Evolutionary conservation across 805 yeast genomes (phyloP).

Genomic region (Komagataella pseudopastoris): DNA sequence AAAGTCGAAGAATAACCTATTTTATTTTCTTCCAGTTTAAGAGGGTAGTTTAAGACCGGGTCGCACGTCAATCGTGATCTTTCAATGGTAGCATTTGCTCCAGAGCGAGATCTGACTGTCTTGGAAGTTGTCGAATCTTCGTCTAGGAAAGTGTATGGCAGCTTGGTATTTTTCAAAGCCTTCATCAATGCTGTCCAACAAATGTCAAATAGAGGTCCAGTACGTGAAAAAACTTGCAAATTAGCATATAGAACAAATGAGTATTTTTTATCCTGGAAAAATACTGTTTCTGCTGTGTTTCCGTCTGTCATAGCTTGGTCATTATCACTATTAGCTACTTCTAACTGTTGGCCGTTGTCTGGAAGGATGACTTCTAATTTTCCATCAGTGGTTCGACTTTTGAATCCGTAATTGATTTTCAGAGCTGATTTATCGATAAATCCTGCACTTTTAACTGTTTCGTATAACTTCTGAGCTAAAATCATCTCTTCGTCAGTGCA

Average conservation of each 20-base stretch:
- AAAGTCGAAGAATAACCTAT: slow-evolving; percentile 37
- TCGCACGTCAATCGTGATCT: slow-evolving; percentile 49
- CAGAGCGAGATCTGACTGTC: slow-evolving; percentile 3
- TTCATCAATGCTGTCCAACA: slow-evolving; percentile 56
- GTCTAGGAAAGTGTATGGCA: slow-evolving; percentile 61
- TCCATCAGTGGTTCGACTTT: slow-evolving; percentile 39
- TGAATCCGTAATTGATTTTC: slow-evolving; percentile 37
- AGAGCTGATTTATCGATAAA: slow-evolving; percentile 36
- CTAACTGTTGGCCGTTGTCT: slow-evolving; percentile 15
- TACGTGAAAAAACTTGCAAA: slow-evolving; percentile 63
- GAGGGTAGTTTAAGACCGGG: slow-evolving; percentile 19
- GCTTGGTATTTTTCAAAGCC: slow-evolving; percentile 43
- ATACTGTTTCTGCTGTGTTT: background rate
- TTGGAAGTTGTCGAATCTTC: slow-evolving; percentile 42
- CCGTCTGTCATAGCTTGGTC: slow-evolving; percentile 5
- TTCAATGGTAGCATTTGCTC: slow-evolving; percentile 28
- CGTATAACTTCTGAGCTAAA: slow-evolving; percentile 50
- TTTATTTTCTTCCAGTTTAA: slow-evolving; percentile 24
- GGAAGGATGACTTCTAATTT: slow-evolving; percentile 30
- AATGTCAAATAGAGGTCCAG: slow-evolving; percentile 72
- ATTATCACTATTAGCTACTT: slow-evolving; percentile 11
- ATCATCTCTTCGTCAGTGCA: slow-evolving; percentile 82
- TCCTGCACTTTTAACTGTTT: slow-evolving; percentile 43
- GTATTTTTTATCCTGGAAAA: slow-evolving; percentile 23
- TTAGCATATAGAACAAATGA: slow-evolving; percentile 56